Evolutionary conservation across 2,329 filamentous ascomycete genomes (phyloP).

Genomic region (Sordariomycetes sp.): DNA sequence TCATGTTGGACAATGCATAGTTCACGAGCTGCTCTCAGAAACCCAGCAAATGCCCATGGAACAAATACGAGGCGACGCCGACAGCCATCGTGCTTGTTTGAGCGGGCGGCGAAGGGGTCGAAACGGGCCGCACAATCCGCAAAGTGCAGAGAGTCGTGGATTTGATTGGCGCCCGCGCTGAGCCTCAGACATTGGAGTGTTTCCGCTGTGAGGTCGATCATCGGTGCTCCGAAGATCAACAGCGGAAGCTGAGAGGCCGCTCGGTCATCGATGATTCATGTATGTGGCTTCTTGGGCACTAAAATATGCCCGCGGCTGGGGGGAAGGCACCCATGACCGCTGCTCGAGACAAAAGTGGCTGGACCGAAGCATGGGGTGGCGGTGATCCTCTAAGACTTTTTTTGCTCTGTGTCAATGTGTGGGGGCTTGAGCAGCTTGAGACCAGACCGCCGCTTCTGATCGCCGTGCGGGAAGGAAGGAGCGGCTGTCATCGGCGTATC

Average conservation of each 20-base stretch:
- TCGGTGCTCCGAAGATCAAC: background rate
- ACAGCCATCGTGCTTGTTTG: too few relatives aligned
- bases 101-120: too few relatives aligned
- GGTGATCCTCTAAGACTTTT: too few relatives aligned
- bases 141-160: background rate
- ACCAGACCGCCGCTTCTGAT: too few relatives aligned
- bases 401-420: too few relatives aligned
- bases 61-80: too few relatives aligned
- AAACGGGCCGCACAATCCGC: background rate
- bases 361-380: too few relatives aligned
- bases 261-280: background rate
- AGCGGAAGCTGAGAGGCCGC: background rate
- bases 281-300: background rate
- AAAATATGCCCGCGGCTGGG: background rate
- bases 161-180: background rate
- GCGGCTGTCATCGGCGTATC: background rate
- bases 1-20: too few relatives aligned
- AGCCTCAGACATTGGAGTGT: background rate
- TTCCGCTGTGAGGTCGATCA: background rate
- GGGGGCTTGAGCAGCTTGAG: too few relatives aligned
- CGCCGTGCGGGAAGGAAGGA: background rate
- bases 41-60: too few relatives aligned
- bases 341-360: too few relatives aligned
- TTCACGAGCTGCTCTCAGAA: too few relatives aligned
- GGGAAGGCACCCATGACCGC: background rate